Percentiles rank a stretch among this genome's conserved stretches.
Evolutionary conservation across 345 rosid species (phyloP).

Genomic region (Psidium guajava): DNA sequence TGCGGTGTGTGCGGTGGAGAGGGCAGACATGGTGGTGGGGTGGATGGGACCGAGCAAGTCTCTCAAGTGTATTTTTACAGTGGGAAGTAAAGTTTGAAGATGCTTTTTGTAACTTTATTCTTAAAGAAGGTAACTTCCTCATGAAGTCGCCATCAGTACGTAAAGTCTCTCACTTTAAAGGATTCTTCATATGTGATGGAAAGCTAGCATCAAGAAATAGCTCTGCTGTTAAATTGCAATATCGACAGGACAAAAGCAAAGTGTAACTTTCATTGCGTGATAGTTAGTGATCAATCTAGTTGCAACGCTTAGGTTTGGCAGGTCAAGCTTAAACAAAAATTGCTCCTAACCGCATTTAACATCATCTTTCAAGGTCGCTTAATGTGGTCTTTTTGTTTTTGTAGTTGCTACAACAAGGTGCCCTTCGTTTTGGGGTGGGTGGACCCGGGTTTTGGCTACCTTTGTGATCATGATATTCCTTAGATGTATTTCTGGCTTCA

Average conservation of each 20-base stretch:
- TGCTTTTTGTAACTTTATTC: background rate
- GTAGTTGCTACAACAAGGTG: background rate
- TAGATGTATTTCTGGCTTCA: background rate
- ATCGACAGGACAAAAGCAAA: background rate
- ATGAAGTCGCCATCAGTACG: background rate
- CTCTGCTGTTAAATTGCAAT: background rate
- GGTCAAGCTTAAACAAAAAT: background rate
- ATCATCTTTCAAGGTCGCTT: background rate
- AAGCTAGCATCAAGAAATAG: background rate
- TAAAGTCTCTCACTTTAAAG: conserved; percentile 14
- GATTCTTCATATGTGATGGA: background rate
- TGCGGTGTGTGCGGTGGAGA: background rate
- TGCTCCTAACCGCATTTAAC: background rate
- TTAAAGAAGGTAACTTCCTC: background rate
- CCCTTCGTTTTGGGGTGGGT: background rate
- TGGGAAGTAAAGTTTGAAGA: background rate
- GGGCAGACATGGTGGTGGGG: background rate
- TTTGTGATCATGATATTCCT: background rate
- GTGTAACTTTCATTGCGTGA: background rate
- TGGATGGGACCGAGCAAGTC: background rate
- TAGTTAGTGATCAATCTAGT: background rate
- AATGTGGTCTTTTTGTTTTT: background rate
- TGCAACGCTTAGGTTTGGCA: background rate
- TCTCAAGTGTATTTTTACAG: background rate
- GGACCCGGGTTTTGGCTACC: background rate